These are phyloP conservation scores for Botrytis aclada DNA, from an alignment of 2,329 filamentous ascomycete genomes.

Conservation along the genomic window DNA sequence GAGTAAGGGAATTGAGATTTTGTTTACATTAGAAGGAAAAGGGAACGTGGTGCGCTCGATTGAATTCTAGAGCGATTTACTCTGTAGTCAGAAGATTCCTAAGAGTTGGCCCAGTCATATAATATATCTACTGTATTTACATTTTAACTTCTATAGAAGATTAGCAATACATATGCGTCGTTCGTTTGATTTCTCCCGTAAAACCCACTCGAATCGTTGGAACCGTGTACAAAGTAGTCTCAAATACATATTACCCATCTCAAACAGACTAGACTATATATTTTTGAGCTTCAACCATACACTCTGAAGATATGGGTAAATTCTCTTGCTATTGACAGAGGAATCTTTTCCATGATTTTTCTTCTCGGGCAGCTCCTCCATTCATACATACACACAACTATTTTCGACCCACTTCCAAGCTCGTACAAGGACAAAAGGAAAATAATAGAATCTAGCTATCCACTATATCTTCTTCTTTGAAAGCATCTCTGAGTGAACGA, in stretches of 20 bases:
- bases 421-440: background rate
- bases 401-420: background rate
- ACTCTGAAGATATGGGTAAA: no score
- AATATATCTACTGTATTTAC: background rate
- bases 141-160: background rate
- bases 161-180: background rate
- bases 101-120: fast-evolving
- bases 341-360: no score
- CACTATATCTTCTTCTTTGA: background rate
- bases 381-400: background rate
- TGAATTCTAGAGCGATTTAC: background rate
- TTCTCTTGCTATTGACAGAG: no score
- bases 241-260: background rate
- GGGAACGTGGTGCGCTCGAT: background rate
- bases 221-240: background rate
- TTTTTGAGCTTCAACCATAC: background rate
- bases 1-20: background rate
- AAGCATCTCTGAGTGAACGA: no score
- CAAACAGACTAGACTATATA: background rate
- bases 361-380: background rate
- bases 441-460: background rate
- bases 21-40: background rate
- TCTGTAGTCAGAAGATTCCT: background rate
- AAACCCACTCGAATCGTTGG: background rate
- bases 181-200: background rate